Conservation (phyloP, 2,329 filamentous ascomycete species). For the Endoconidiophora polonica region DNA sequence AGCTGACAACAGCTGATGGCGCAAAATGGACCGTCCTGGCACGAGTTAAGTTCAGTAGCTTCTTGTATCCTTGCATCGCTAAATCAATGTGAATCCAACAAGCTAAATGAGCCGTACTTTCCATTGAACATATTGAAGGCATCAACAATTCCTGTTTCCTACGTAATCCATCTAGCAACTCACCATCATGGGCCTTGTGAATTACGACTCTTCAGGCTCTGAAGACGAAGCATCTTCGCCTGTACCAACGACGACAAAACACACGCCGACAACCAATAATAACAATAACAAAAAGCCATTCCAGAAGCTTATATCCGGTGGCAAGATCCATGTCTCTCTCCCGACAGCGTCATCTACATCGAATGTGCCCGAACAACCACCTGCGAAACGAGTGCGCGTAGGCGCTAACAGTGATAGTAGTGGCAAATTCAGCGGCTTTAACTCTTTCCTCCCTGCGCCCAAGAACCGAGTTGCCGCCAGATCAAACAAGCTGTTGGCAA, state of each 20-base stretch:
- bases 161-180: background rate
- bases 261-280: conserved; percentile 18
- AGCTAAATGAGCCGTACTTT: no score
- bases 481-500: background rate
- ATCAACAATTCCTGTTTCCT: background rate
- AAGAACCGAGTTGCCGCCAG: conserved; percentile 38
- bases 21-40: no score
- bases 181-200: conserved; percentile 53
- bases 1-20: no score
- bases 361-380: conserved; percentile 26
- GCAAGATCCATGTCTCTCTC: conserved; percentile 71
- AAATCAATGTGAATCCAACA: no score
- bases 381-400: conserved; percentile 54
- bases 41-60: no score
- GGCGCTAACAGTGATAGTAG: conserved; percentile 38
- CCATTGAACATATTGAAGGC: background rate
- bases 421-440: conserved; percentile 63
- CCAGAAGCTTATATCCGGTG: conserved; percentile 66
- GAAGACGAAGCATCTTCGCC: conserved; percentile 36
- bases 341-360: conserved; percentile 33
- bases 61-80: no score
- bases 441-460: conserved; percentile 70
- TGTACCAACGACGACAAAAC: conserved; percentile 19
- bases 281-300: conserved; percentile 37
- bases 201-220: conserved; percentile 64